phyloP scores from a whole-genome alignment of 2,329 filamentous ascomycete species.

The Didymella exigua region DNA sequence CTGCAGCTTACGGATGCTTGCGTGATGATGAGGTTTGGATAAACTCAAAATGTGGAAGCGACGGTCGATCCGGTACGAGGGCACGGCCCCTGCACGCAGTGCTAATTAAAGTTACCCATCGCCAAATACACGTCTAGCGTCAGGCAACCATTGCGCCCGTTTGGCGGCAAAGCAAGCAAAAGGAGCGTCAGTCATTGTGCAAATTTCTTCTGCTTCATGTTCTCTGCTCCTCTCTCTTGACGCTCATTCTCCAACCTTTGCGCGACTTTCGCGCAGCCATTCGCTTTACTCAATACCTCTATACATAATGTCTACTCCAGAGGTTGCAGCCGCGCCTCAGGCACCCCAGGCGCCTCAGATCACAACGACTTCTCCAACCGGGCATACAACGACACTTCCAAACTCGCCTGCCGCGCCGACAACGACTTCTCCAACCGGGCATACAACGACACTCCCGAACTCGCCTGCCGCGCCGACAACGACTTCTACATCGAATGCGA shows the following conservation, averaged over 20 bases:
- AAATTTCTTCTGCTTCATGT: conserved; percentile 2
- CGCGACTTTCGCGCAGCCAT: conserved; percentile 14
- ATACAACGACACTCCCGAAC: neutral
- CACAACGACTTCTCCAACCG: conserved; percentile 6
- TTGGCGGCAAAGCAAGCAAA: conserved; percentile 7
- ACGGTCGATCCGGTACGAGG: conserved; percentile 4
- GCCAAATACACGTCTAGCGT: conserved; percentile 16
- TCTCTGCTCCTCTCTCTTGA: neutral
- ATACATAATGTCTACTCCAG: conserved; percentile 15
- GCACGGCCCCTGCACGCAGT: conserved; percentile 3
- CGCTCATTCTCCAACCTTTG: conserved; percentile 1
- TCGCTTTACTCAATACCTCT: conserved; percentile 4
- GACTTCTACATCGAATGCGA: neutral
- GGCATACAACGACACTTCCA: conserved; percentile 1
- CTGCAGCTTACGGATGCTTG: neutral
- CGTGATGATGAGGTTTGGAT: conserved; percentile 4
- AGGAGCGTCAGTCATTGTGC: conserved; percentile 6
- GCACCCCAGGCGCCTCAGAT: conserved; percentile 13
- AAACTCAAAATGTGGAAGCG: conserved; percentile 5
- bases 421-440: neutral
- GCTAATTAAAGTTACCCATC: conserved; percentile 11
- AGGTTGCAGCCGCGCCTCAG: neutral
- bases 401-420: neutral
- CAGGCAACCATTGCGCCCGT: conserved; percentile 17
- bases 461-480: neutral